phyloP scores from a whole-genome alignment of 177 flowering plant genomes.

The Telopea speciosissima region DNA sequence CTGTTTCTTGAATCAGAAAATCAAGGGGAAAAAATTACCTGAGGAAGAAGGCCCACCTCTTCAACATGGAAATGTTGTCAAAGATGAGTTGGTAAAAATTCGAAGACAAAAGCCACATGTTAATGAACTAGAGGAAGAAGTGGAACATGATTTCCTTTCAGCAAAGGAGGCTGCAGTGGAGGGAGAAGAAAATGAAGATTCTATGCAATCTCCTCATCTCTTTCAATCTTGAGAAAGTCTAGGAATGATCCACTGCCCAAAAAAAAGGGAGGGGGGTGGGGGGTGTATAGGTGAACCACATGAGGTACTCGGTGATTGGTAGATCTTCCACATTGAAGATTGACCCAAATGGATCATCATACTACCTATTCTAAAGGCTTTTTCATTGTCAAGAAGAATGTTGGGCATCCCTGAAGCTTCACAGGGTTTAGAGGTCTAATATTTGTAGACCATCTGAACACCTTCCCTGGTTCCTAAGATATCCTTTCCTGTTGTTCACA shows the following conservation, averaged over 20 bases:
- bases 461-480: neutral
- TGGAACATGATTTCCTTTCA: constrained; percentile 29
- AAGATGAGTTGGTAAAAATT: constrained; percentile 15
- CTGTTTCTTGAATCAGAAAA: constrained; percentile 56
- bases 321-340: neutral
- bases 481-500: too few relatives aligned
- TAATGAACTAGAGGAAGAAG: constrained; percentile 17
- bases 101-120: constrained; percentile 11
- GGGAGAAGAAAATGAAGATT: constrained; percentile 19
- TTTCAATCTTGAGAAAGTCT: neutral
- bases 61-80: constrained; percentile 19
- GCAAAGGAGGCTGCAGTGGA: constrained; percentile 26
- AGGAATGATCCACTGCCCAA: too few relatives aligned
- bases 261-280: neutral
- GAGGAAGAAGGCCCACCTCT: constrained; percentile 21
- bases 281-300: neutral
- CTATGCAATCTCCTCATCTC: constrained; percentile 23
- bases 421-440: neutral
- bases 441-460: neutral
- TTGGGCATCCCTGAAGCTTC: neutral
- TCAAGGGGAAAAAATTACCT: constrained; percentile 18
- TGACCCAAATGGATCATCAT: neutral
- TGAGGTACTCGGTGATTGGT: neutral
- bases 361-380: neutral
- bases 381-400: neutral